These are phyloP conservation scores for Plasmodium gallinaceum DNA, from an alignment of 169 alveolate genomes.

Conservation along the genomic window DNA sequence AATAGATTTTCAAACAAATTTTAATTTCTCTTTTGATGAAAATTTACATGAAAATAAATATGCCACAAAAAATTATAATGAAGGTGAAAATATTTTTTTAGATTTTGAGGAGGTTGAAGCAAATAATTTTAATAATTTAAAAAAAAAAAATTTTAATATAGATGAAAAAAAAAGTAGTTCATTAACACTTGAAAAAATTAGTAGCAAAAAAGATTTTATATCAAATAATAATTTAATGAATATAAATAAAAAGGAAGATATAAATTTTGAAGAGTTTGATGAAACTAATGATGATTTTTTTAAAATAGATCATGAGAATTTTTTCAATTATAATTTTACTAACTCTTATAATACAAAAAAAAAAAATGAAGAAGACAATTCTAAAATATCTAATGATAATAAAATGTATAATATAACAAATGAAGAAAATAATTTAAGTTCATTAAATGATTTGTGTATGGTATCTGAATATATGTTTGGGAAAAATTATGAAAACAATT, in stretches of 20 bases:
- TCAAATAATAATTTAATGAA: background rate
- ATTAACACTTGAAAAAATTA: background rate
- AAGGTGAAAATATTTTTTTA: conserved; percentile 33
- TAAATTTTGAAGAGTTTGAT: conserved; percentile 16
- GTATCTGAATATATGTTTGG: background rate
- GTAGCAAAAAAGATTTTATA: background rate
- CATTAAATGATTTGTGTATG: background rate
- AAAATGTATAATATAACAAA: background rate
- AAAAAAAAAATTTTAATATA: background rate
- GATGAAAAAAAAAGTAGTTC: background rate
- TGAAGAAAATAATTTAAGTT: background rate
- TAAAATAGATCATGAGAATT: conserved; percentile 58
- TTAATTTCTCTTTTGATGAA: conserved; percentile 1
- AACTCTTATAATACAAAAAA: conserved; percentile 13
- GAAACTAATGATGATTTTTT: conserved; percentile 41
- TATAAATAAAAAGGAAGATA: background rate
- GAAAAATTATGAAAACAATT: background rate
- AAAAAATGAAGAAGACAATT: background rate
- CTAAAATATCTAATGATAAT: background rate
- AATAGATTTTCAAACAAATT: background rate
- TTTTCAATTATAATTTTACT: conserved; percentile 32
- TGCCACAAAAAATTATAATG: conserved; percentile 5
- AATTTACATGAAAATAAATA: conserved; percentile 11
- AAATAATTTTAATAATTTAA: background rate
- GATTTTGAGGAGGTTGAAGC: conserved; percentile 21